phyloP scores from a whole-genome alignment of 2,329 filamentous ascomycete genomes.

The Metarhizium rileyi region DNA sequence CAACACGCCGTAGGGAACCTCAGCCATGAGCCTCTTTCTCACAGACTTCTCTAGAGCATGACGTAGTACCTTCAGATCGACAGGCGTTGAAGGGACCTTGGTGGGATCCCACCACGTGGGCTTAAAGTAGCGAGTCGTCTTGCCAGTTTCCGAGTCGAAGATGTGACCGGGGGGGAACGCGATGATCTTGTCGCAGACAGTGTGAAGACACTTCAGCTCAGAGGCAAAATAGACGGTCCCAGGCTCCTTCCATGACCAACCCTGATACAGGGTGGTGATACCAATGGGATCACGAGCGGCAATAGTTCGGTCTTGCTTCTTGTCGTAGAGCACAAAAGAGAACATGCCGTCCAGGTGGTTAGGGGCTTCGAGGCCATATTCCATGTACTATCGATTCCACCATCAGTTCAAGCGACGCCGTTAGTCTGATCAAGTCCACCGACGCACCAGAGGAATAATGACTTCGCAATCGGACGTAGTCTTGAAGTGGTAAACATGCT shows the following conservation, averaged over 20 bases:
- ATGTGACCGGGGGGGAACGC: constrained; percentile 92
- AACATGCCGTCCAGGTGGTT: constrained; percentile 98
- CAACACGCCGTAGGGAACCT: constrained; percentile 94
- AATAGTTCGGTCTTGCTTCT: constrained; percentile 82
- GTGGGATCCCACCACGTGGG: constrained; percentile 85
- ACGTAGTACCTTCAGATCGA: constrained; percentile 76
- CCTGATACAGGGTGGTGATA: constrained; percentile 95
- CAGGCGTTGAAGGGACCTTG: constrained; percentile 66
- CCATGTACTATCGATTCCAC: constrained; percentile 83
- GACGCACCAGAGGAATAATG: constrained; percentile 84
- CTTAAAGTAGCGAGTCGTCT: constrained; percentile 79
- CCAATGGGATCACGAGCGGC: constrained; percentile 95
- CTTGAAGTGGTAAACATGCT: constrained; percentile 88
- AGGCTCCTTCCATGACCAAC: constrained; percentile 74
- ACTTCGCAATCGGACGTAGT: constrained; percentile 98
- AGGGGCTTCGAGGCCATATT: constrained; percentile 85
- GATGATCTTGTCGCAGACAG: constrained; percentile 91
- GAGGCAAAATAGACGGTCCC: constrained; percentile 91
- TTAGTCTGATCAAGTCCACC: not conserved
- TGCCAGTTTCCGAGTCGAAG: constrained; percentile 86
- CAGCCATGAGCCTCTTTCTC: constrained; percentile 94
- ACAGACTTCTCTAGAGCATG: constrained; percentile 82
- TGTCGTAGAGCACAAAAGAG: constrained; percentile 97
- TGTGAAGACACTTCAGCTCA: constrained; percentile 86
- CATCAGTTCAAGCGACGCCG: not conserved